These are phyloP conservation scores for Lasiodiplodia citricola DNA, from an alignment of 2,329 filamentous ascomycete genomes.

Conservation along the genomic window DNA sequence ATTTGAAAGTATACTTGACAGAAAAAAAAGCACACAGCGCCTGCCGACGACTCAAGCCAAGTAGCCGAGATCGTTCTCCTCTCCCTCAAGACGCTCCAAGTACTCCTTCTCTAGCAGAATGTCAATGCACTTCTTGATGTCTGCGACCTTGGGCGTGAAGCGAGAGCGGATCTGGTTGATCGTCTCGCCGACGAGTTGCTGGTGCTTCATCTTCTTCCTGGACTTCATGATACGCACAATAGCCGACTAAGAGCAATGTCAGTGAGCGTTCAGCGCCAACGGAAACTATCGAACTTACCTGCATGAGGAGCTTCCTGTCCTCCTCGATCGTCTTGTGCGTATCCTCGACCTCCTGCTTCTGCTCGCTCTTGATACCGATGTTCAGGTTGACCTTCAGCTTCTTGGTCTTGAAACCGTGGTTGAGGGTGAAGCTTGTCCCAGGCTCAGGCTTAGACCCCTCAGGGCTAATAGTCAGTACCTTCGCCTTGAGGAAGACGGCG, in stretches of 20 bases:
- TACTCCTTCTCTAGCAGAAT: constrained; percentile 99
- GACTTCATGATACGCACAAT: constrained; percentile 99
- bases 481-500: constrained; percentile 88
- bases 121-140: constrained; percentile 99
- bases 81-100: constrained; percentile 90
- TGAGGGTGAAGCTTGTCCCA: constrained; percentile 81
- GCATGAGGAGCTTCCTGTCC: constrained; percentile 92
- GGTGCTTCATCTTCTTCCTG: constrained; percentile 98
- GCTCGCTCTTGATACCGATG: constrained; percentile 90
- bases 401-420: constrained; percentile 97
- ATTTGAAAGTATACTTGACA: neutral
- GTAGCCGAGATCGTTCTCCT: constrained; percentile 79
- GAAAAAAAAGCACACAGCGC: neutral
- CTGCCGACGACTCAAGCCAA: constrained; percentile 64
- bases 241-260: constrained; percentile 71
- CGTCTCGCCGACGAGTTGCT: constrained; percentile 89
- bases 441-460: constrained; percentile 76
- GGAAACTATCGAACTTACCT: constrained; percentile 66
- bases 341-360: constrained; percentile 94
- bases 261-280: neutral
- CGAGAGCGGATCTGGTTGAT: constrained; percentile 93
- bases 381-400: constrained; percentile 98
- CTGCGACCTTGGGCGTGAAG: constrained; percentile 88
- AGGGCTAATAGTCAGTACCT: constrained; percentile 76
- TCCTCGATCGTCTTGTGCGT: constrained; percentile 99